Evolutionary conservation across 192 early-diverging fungal species (phyloP), one percentile per base, ranked within the genome.

Genomic region (Powellomyces hirtus): DNA sequence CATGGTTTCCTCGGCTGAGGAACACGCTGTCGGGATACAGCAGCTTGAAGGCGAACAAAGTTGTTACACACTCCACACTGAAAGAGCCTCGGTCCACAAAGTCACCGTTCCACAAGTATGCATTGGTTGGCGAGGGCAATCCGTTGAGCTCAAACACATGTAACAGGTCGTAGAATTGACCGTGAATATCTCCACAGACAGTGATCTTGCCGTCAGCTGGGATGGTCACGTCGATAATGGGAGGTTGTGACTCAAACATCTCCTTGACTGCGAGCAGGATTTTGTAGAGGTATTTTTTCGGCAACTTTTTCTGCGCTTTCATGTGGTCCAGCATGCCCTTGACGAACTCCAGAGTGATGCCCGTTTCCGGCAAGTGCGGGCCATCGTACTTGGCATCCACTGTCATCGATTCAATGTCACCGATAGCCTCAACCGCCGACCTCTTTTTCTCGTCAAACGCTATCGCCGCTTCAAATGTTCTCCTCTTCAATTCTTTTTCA

Each of bases 1-100:
- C 97, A 77, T 99, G 97, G 79, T 99, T 99, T 33, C 97, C 97
- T 55, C 97, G 89, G 36, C 90, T 89, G 58, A 99, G 72, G 77
- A 88, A 93, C 59, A 99, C 78, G 22, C 77, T 70, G 14, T 91
- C 76, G 16, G 97, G 97, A 67, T 95, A 94, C 58, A 97, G 73
- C 68, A 88, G 81, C 77, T 97, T 97, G 80, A 89, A 94, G 11
- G 94, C 86, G 51, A 96, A 89, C 55, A 99, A 86, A 14, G 94
- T 88, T 46, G 97, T 71, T 59, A 98, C 91, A 60, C 94, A 91
- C 75, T 99, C 97, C n/a, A 99, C 77, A 16, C 93, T 96, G 79
- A 99, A 99, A 35, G 90, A 93, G 18, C 97, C 97, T 53, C 97
- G 91, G 78, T 99, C 97, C 16, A 99, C 97, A 85, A 99, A 98